phyloP scores from a whole-genome alignment of 148 eudicot species.

The Chenopodium formosanum region DNA sequence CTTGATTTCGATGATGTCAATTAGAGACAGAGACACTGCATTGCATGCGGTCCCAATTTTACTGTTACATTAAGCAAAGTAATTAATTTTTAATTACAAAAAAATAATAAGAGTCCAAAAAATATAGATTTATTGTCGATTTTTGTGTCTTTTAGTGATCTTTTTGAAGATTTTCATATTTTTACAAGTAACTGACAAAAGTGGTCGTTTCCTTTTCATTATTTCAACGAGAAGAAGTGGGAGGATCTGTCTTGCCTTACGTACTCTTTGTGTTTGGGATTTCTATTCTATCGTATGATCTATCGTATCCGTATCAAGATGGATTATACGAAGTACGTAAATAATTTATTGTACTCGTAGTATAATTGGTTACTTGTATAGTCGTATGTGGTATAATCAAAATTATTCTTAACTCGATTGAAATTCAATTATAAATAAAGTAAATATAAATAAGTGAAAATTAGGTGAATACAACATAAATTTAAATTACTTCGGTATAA shows the following conservation, averaged over 20 bases:
- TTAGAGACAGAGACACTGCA: conserved; percentile 6
- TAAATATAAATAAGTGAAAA: no score
- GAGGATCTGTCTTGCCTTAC: not conserved
- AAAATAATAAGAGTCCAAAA: not conserved
- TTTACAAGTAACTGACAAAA: conserved; percentile 14
- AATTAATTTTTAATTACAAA: not conserved
- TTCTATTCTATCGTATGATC: not conserved
- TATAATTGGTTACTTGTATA: no score
- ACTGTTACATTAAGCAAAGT: not conserved
- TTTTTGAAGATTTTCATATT: not conserved
- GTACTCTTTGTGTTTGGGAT: conserved; percentile 9
- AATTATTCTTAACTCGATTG: no score
- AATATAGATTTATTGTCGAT: conserved; percentile 20
- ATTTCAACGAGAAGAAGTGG: conserved; percentile 19
- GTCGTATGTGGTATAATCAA: no score
- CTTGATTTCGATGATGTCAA: conserved; percentile 7
- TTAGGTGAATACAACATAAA: no score
- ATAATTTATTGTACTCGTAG: no score
- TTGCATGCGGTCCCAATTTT: conserved; percentile 13
- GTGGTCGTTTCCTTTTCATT: conserved; percentile 23
- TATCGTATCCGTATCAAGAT: no score
- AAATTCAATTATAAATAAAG: no score
- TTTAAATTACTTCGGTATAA: no score
- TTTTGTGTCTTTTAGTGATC: conserved; percentile 15
- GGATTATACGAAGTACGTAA: no score